These are phyloP conservation scores for Nemania diffusa DNA, from an alignment of 2,329 filamentous ascomycete species.

Conservation along the genomic window DNA sequence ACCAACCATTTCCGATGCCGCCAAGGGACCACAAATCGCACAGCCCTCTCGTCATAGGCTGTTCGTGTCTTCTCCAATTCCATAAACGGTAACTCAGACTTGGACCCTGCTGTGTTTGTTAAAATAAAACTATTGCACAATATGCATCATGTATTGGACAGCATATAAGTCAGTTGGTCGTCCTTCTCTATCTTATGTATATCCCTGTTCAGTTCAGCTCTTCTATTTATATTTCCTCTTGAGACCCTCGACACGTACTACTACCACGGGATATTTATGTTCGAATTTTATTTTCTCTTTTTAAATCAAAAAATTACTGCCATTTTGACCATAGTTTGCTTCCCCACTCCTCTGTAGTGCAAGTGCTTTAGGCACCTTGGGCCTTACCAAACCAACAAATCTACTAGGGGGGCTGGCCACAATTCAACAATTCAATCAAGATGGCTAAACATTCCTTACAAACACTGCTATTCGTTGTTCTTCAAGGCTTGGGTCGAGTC, in stretches of 20 bases:
- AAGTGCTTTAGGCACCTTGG: not conserved
- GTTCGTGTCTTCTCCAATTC: constrained; percentile 20
- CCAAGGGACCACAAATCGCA: constrained; percentile 10
- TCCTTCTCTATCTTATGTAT: constrained; percentile 29
- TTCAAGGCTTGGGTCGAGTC: constrained; percentile 31
- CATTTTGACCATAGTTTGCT: not conserved
- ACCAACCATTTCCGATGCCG: constrained; percentile 7
- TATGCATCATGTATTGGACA: constrained; percentile 32
- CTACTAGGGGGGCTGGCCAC: not conserved
- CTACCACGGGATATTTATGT: not conserved
- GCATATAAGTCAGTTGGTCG: constrained; percentile 28
- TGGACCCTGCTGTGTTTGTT: constrained; percentile 17
- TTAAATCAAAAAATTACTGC: not conserved
- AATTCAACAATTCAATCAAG: constrained; percentile 16
- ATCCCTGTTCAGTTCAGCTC: constrained; percentile 7
- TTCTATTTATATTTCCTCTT: constrained; percentile 9
- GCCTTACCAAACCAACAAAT: not conserved
- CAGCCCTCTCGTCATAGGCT: constrained; percentile 23
- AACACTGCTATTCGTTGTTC: constrained; percentile 35
- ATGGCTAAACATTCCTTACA: constrained; percentile 33
- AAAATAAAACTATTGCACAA: constrained; percentile 23
- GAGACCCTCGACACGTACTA: not conserved
- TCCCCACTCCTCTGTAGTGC: not conserved
- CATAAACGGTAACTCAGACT: constrained; percentile 22
- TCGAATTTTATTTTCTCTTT: not conserved